Evolutionary conservation across 164 flowering plant genomes (phyloP).

Genomic region (Stephania cephalantha): DNA sequence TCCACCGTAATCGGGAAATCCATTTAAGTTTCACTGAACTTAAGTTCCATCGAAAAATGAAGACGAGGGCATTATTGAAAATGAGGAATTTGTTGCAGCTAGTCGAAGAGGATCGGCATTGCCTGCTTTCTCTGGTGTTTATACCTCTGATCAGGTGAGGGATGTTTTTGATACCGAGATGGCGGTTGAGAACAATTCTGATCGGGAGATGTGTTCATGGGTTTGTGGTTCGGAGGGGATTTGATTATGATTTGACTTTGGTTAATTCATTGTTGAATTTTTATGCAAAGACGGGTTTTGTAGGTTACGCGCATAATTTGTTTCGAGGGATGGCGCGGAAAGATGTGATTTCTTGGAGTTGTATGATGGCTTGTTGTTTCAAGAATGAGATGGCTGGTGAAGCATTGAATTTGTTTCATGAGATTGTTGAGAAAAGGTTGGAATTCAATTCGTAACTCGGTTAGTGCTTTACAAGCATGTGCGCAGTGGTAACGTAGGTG

Average conservation of each 20-base stretch:
- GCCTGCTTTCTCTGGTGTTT: constrained; percentile 92
- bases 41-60: constrained; percentile 39
- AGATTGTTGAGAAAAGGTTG: constrained; percentile 35
- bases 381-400: constrained; percentile 35
- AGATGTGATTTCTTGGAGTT: constrained; percentile 65
- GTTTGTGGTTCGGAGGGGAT: constrained; percentile 28
- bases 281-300: constrained; percentile 39
- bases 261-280: constrained; percentile 46
- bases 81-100: constrained; percentile 36
- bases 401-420: constrained; percentile 39
- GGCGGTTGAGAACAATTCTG: constrained; percentile 68
- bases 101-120: constrained; percentile 41
- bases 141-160: constrained; percentile 71
- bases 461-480: constrained; percentile 55
- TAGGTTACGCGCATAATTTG: constrained; percentile 30
- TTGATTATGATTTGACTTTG: constrained; percentile 27
- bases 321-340: constrained; percentile 34
- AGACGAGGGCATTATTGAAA: constrained; percentile 36
- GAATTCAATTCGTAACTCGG: constrained; percentile 38
- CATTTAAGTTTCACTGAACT: too few relatives aligned
- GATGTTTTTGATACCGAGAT: constrained; percentile 84
- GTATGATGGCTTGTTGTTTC: constrained; percentile 46
- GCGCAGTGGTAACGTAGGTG: constrained; percentile 26
- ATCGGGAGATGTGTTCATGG: constrained; percentile 57
- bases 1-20: too few relatives aligned